These are phyloP conservation scores for Fusarium aywerte DNA, from an alignment of 2,329 filamentous ascomycete genomes.

Conservation along the genomic window DNA sequence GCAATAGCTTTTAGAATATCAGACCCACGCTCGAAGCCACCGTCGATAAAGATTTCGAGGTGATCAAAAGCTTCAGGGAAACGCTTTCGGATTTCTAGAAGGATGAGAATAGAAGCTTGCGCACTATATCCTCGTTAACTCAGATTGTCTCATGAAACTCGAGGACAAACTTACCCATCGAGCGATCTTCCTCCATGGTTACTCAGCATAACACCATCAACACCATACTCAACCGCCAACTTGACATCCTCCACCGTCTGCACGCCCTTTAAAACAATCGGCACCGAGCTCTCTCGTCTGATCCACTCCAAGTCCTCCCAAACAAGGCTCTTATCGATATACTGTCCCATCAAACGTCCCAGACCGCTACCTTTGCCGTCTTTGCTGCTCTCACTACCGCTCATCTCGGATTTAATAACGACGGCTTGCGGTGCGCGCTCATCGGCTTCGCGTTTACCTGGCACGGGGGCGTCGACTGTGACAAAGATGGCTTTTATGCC, in stretches of 20 bases:
- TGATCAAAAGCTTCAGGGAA: slow-evolving; percentile 61
- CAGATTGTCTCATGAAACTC: fast-evolving
- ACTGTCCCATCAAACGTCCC: slow-evolving; percentile 62
- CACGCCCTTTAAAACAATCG: slow-evolving; percentile 67
- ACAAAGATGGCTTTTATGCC: slow-evolving; percentile 65
- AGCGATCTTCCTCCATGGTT: slow-evolving; percentile 69
- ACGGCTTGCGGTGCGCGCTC: slow-evolving; percentile 62
- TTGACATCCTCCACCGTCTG: slow-evolving; percentile 66
- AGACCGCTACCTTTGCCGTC: slow-evolving; percentile 65
- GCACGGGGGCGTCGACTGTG: slow-evolving; percentile 66
- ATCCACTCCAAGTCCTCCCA: slow-evolving; percentile 67
- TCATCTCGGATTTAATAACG: slow-evolving; percentile 52
- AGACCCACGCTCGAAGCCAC: slow-evolving; percentile 63
- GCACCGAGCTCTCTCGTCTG: slow-evolving; percentile 56
- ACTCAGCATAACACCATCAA: slow-evolving; percentile 65
- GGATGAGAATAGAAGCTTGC: slow-evolving; percentile 60
- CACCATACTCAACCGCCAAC: slow-evolving; percentile 59
- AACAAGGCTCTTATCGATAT: slow-evolving; percentile 62
- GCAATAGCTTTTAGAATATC: slow-evolving; percentile 66
- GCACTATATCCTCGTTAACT: slow-evolving; percentile 39
- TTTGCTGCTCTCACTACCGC: slow-evolving; percentile 56
- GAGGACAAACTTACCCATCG: slow-evolving; percentile 52
- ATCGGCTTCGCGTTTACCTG: slow-evolving; percentile 67
- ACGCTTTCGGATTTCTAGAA: slow-evolving; percentile 61
- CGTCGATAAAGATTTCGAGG: slow-evolving; percentile 65